Percentiles rank a stretch among this genome's conserved stretches.
Conservation (phyloP, 164 flowering plant genomes). For the Sedum album region DNA sequence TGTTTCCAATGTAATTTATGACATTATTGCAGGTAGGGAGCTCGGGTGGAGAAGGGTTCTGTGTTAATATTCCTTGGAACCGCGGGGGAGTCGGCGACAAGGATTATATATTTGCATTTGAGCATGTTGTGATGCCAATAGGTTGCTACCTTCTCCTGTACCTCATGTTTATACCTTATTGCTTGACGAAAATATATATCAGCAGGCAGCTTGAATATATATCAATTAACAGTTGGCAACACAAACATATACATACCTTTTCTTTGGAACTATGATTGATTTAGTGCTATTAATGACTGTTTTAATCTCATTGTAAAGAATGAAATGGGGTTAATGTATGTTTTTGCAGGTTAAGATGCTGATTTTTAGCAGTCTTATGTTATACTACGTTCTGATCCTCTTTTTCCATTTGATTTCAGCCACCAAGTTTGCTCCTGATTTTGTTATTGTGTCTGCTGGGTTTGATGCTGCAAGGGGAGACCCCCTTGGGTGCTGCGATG, state of each 20-base stretch:
- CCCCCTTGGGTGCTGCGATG: constrained; percentile 96
- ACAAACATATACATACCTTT: no score
- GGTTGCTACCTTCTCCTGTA: constrained; percentile 25
- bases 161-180: neutral
- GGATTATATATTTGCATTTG: constrained; percentile 88
- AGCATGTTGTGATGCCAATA: constrained; percentile 85
- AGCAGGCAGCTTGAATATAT: neutral
- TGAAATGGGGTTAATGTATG: neutral
- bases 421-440: constrained; percentile 72
- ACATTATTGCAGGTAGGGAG: constrained; percentile 58
- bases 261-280: no score
- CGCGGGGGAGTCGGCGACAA: constrained; percentile 89
- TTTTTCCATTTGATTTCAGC: constrained; percentile 39
- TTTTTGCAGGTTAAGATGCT: neutral
- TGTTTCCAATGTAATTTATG: neutral
- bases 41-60: constrained; percentile 85
- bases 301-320: no score
- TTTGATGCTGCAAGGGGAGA: constrained; percentile 99
- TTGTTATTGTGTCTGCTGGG: constrained; percentile 94
- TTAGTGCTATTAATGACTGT: no score
- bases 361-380: neutral
- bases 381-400: constrained; percentile 4
- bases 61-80: constrained; percentile 94
- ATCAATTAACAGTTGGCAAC: neutral
- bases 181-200: neutral